phyloP scores from a whole-genome alignment of 257 asterid genomes.

The Linaria vulgaris region DNA sequence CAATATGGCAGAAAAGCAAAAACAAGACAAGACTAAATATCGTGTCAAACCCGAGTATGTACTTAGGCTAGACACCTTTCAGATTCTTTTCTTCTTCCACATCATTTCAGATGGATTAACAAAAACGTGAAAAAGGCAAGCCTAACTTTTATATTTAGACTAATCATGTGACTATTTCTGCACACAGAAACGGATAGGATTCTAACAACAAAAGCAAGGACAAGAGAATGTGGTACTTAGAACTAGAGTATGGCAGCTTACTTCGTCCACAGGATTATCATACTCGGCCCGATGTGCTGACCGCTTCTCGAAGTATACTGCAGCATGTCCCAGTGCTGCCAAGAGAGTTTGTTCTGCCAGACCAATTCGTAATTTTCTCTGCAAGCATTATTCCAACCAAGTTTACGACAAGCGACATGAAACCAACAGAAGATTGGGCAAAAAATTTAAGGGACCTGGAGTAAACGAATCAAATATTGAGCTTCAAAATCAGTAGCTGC shows the following conservation, averaged over 20 bases:
- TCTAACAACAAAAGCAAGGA: not conserved
- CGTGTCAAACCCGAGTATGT: too few species aligned
- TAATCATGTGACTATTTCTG: not conserved
- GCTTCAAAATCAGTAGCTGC: constrained; percentile 99
- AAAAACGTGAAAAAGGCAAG: too few species aligned
- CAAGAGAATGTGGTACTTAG: not conserved
- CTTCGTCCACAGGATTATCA: constrained; percentile 76
- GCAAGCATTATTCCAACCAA: constrained; percentile 44
- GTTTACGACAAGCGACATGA: constrained; percentile 27
- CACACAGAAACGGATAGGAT: constrained; percentile 6
- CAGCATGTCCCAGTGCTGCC: constrained; percentile 85
- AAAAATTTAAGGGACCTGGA: constrained; percentile 56
- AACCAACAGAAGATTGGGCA: constrained; percentile 10
- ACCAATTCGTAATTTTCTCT: constrained; percentile 89
- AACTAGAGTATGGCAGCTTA: constrained; percentile 27
- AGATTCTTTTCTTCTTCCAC: too few species aligned
- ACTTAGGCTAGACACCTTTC: not conserved
- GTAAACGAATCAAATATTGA: constrained; percentile 88
- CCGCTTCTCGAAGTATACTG: constrained; percentile 63
- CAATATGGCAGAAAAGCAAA: constrained; percentile 1
- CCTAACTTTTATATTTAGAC: not conserved
- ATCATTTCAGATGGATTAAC: too few species aligned
- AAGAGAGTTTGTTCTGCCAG: constrained; percentile 90
- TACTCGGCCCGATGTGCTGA: constrained; percentile 54
- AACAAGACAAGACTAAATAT: constrained; percentile 5